Evolutionary conservation across 2,329 filamentous ascomycete genomes (phyloP), one percentile per base, ranked within the genome.

Genomic region (Xylaria sp.): DNA sequence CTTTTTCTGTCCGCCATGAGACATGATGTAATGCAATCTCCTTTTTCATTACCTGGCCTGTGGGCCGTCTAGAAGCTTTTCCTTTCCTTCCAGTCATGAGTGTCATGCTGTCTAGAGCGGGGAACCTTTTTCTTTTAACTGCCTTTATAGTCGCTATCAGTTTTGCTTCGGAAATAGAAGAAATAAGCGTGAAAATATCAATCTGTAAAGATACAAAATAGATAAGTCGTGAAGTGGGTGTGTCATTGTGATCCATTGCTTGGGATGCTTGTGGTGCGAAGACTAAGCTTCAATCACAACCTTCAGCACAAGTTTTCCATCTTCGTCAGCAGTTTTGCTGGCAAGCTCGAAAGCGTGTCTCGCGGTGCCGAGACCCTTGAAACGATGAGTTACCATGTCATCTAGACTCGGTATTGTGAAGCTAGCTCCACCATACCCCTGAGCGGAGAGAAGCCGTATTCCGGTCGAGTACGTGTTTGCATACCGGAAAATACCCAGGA

Each of bases 401-500:
- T 87, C 82, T 52, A 91, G 80, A 59, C 81, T 82, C 0, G 87
- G 87, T 18, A 89, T 75, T 6, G 76, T 74, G 7, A 75, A 72
- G 60, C 76, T 63, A 37, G 69, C 71, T 2, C 69, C 65, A 2
- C 69, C 71, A 38, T 71, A 66, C 21, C 69, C 70, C 56, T 75
- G 71, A 63, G 81, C 67, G 76, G 80, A 71, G 70, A 87, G 72
- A 70, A 86, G 67, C 39, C 77, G 78, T 54, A 92, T 87, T n/a
- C 87, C 88, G 0, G 84, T 86, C 4, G 83, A 78, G 66, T 91
- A 92, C 0, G 88, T 90, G 70, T 91, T 89, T 22, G 86, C 86
- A 62, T 92, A 92, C 48, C 89, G 81, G 73, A 92, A 91, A 45
- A 91, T 85, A 26, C 89, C 88, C 11, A 91, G 73, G 39, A 92